A percentile compares a stretch with the other conserved stretches of the same genome.
These are phyloP conservation scores for Murraya paniculata DNA, from an alignment of 345 rosid genomes.

Conservation along the genomic window DNA sequence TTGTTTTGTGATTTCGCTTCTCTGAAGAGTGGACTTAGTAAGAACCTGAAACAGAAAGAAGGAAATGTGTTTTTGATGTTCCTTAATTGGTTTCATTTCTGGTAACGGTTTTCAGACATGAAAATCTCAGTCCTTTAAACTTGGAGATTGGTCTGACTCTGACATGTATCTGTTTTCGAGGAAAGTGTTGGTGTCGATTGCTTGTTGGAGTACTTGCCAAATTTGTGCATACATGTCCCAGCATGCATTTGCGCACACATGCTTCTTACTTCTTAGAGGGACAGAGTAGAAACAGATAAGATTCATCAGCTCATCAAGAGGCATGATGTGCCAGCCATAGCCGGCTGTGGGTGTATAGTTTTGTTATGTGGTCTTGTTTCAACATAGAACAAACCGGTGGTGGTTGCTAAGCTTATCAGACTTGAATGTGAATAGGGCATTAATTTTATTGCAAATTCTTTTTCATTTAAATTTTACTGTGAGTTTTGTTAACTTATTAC, in stretches of 20 bases:
- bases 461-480: not conserved
- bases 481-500: not conserved
- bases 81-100: not conserved
- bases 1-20: not conserved
- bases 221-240: not conserved
- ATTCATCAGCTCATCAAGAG: not conserved
- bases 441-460: not conserved
- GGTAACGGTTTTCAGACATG: not conserved
- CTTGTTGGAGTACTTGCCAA: not conserved
- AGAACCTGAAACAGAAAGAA: not conserved
- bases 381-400: not conserved
- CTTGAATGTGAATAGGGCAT: not conserved
- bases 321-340: not conserved
- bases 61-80: not conserved
- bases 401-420: not conserved
- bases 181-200: not conserved
- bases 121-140: not conserved
- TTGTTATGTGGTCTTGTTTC: not conserved
- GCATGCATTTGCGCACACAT: not conserved
- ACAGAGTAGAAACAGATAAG: not conserved
- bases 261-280: not conserved
- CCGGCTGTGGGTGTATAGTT: not conserved
- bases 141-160: not conserved
- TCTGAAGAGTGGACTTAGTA: not conserved
- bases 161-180: not conserved